phyloP scores from a whole-genome alignment of 768 basidiomycete genomes.

The Tulasnella sp. region DNA sequence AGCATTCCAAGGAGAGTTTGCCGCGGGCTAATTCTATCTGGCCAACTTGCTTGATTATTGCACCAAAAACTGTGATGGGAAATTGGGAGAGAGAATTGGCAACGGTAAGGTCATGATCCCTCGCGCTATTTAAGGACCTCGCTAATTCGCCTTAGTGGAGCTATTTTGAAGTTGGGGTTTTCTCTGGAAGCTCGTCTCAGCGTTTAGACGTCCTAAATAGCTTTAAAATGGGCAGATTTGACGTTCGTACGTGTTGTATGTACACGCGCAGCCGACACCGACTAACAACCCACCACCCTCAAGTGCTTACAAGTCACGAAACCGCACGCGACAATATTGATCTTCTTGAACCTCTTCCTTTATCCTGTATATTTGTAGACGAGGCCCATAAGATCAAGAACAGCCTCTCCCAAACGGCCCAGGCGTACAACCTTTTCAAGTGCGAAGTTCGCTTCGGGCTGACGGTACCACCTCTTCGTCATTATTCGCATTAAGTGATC shows the following conservation, averaged over 20 bases:
- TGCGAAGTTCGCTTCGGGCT: constrained; percentile 75
- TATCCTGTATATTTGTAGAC: constrained; percentile 75
- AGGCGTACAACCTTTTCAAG: constrained; percentile 65
- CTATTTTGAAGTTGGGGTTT: constrained; percentile 82
- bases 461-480: constrained; percentile 50
- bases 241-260: constrained; percentile 58
- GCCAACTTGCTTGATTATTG: constrained; percentile 84
- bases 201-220: constrained; percentile 57
- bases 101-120: constrained; percentile 49
- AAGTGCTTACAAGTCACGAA: constrained; percentile 82
- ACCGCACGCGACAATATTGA: constrained; percentile 68
- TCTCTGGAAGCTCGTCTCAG: constrained; percentile 50
- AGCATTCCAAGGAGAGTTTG: constrained; percentile 40
- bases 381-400: constrained; percentile 92
- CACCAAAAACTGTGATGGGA: constrained; percentile 73
- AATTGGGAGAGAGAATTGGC: constrained; percentile 91
- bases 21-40: constrained; percentile 69
- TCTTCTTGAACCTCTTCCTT: constrained; percentile 60
- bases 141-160: constrained; percentile 62
- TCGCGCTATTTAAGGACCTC: background rate
- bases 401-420: constrained; percentile 56
- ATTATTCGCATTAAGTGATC: background rate
- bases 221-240: constrained; percentile 77
- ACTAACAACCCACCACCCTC: background rate
- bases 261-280: background rate